Base-by-base conservation (phyloP, 768 basidiomycete genomes). In the Leucogyrophana mollusca region DNA sequence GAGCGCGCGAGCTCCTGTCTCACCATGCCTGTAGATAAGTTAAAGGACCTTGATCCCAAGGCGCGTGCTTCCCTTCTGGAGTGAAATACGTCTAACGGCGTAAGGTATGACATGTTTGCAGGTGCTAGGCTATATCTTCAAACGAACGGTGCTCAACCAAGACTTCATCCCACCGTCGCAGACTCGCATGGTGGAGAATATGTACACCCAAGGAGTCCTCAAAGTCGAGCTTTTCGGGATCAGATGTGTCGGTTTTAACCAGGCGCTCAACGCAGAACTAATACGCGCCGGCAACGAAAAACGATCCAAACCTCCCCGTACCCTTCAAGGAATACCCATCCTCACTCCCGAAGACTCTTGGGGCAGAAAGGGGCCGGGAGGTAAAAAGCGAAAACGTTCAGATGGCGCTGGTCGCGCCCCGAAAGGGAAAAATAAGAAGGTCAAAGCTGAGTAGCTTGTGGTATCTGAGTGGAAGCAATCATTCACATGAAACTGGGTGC, bases 181-280 rank as follows among this genome's bases (percentile, higher is more conserved):
- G 17, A 40, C 38, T 22, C 47, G 43, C 36, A 63, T 63, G 59
- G 54, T 59, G 30, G 43, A 43, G 10, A 56, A 55, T 11, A 66
- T 63, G 61, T 65, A 63, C 37, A 51, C 37, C 42, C 44, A 56
- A 13, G 64, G 61, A 7, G 46, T 66, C 40, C 58, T 66, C 46
- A 53, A 61, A 36, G 44, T 65, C 9, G 48, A 54, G 34, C 61
- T 62, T 42, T 54, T 63, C 40, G 56, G 35, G 9, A 58, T 63
- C 46, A 58, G 34, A 47, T 54, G 58, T 25, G 37, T 63, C 17
- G 43, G 43, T 27, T 50, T 54, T 35, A 45, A 65, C 18, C 43
- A 45, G 24, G 36, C 13, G 30, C 45, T 63, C 18, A 39, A 36
- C 24, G 39, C 46, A 33, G 49, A 48, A 18, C 51, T 67, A 13